A percentile compares a stretch with the other conserved stretches of the same genome.
Evolutionary conservation across 2,329 filamentous ascomycete species (phyloP).

Genomic region (Colletotrichum tamarilloi): DNA sequence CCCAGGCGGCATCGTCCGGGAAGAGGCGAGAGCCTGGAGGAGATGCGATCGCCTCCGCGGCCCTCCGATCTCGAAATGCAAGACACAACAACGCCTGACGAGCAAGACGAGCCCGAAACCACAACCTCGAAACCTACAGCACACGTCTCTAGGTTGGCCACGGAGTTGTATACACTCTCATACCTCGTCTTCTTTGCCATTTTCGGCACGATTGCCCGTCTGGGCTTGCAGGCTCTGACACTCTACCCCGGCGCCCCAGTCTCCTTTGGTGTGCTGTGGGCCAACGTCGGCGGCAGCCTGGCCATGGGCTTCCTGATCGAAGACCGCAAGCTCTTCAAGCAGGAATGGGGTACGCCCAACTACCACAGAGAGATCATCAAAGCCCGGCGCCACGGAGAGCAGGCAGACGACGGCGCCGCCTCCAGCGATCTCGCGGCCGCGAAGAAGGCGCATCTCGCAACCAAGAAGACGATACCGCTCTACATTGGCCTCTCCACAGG

Average conservation of each 20-base stretch:
- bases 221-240: conserved; percentile 84
- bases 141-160: conserved; percentile 60
- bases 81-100: background rate
- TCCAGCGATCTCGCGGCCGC: conserved; percentile 54
- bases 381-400: conserved; percentile 44
- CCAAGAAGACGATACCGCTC: conserved; percentile 88
- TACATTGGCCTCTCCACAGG: conserved; percentile 89
- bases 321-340: conserved; percentile 79
- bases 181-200: conserved; percentile 89
- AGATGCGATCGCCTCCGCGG: conserved; percentile 13
- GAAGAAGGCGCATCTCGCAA: conserved; percentile 68
- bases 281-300: conserved; percentile 84
- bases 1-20: background rate
- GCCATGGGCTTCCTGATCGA: conserved; percentile 89
- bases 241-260: conserved; percentile 82
- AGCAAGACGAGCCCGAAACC: background rate
- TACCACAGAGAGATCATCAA: conserved; percentile 50
- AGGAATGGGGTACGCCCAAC: conserved; percentile 68
- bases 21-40: conserved; percentile 10
- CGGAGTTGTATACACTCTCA: conserved; percentile 77
- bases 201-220: conserved; percentile 82
- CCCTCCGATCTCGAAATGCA: conserved; percentile 20
- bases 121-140: background rate
- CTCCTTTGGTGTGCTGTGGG: conserved; percentile 81
- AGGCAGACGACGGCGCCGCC: conserved; percentile 46